These are phyloP conservation scores for Xylaria sp. DNA, from an alignment of 2,329 filamentous ascomycete genomes.

Conservation along the genomic window DNA sequence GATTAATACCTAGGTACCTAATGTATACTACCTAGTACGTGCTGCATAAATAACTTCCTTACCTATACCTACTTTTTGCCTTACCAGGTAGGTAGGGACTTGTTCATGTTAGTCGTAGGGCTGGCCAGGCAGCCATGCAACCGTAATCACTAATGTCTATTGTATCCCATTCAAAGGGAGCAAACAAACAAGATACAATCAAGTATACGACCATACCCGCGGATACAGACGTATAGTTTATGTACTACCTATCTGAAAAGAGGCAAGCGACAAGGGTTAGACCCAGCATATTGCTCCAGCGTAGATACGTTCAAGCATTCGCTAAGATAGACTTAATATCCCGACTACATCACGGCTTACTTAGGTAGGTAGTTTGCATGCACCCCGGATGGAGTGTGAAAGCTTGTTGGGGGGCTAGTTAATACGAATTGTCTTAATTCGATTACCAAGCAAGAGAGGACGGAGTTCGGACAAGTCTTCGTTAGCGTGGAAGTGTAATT, in stretches of 20 bases:
- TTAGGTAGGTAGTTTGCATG: background rate
- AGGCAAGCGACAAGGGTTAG: background rate
- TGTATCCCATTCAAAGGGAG: too few relatives aligned
- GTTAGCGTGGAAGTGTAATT: background rate
- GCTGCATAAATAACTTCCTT: background rate
- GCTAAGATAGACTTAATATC: too few relatives aligned
- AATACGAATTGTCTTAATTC: background rate
- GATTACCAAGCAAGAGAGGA: slow-evolving; percentile 25
- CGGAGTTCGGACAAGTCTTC: slow-evolving; percentile 9
- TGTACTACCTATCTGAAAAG: background rate
- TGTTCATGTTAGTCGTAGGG: background rate
- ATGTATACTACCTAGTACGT: slow-evolving; percentile 14
- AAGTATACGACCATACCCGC: too few relatives aligned
- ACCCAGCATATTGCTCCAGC: background rate
- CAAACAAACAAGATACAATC: too few relatives aligned
- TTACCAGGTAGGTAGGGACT: background rate
- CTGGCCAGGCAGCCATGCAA: background rate
- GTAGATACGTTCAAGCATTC: background rate
- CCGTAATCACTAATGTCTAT: background rate
- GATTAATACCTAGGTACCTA: too few relatives aligned
- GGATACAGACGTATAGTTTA: background rate
- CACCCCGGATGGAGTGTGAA: slow-evolving; percentile 8
- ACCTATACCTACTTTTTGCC: background rate
- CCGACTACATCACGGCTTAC: background rate
- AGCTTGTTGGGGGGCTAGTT: background rate